Base-by-base conservation (phyloP, 2,329 filamentous ascomycete species). In the Colletotrichum sp. region DNA sequence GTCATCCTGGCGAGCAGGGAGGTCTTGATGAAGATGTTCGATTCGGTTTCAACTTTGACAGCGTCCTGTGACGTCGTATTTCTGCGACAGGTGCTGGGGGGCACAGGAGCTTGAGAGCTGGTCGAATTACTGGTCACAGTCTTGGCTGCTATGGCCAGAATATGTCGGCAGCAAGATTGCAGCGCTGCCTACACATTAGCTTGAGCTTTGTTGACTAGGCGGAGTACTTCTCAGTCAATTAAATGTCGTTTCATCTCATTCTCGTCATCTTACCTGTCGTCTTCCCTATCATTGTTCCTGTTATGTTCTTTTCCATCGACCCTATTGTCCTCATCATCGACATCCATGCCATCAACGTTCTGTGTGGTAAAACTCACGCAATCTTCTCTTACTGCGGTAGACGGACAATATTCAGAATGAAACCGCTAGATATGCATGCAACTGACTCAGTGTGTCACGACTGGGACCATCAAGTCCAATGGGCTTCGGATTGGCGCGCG, bases 221-320 rank as follows among this genome's bases (percentile, higher is more conserved):
- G n/a, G 10, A 52, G 43, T 13, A 21, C 43, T 52, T 13, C 10
- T 7, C 10, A 21, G 6, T 13, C 16, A 52, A 13, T 21, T 21
- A 21, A 52, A 52, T 52, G 10, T 21, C 43, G 3, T 7, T 21
- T 18, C n/a, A 12, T 52, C 12, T 1, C 1, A 8, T 52, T 13
- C 1, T 21, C 4, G 3, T 5, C 6, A 1, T 52, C 43, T 3
- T 21, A 0, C 3, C 10, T 21, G n/a, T 13, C 6, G 10, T 48
- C 9, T 8, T 48, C 12, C n/a, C n/a, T 21, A n/a, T 21, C n/a
- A 3, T 12, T 12, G 18, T n/a, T 48, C 9, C 38, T 48, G 18
- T 12, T 2, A 48, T n/a, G 9, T 12, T n/a, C 18, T 7, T 48
- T 48, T 48, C 6, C 38, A 48, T 52, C n/a, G 43, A 52, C 43